These are phyloP conservation scores for Hansenula anomala DNA, from an alignment of 1,139 yeast genomes.

Conservation along the genomic window DNA sequence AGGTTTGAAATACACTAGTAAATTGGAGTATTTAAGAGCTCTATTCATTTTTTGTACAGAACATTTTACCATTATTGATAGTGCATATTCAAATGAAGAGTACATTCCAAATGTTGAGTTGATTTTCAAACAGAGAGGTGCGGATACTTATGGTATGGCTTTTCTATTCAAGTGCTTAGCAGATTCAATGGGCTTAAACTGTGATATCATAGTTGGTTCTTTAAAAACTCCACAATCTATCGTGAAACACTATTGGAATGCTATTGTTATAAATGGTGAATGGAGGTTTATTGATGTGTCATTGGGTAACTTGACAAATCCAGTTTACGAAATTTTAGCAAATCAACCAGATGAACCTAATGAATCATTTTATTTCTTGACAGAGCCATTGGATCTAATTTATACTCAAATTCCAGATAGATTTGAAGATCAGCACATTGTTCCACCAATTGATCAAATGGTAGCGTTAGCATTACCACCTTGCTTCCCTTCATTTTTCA, in stretches of 20 bases:
- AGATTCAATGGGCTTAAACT: slow-evolving; percentile 62
- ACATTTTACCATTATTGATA: slow-evolving; percentile 37
- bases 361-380: slow-evolving; percentile 63
- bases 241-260: slow-evolving; percentile 85
- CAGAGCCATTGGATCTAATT: slow-evolving; percentile 69
- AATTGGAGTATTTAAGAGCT: slow-evolving; percentile 56
- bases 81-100: slow-evolving; percentile 26
- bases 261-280: slow-evolving; percentile 67
- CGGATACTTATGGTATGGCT: slow-evolving; percentile 72
- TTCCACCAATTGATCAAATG: slow-evolving; percentile 76
- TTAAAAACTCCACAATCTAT: slow-evolving; percentile 74
- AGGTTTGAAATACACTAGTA: slow-evolving; percentile 35
- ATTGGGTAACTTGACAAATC: slow-evolving; percentile 52
- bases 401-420: slow-evolving; percentile 85
- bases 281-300: slow-evolving; percentile 76
- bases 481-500: slow-evolving; percentile 75
- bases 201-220: slow-evolving; percentile 78
- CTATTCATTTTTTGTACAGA: slow-evolving; percentile 56
- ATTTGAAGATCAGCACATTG: slow-evolving; percentile 75
- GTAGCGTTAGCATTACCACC: slow-evolving; percentile 81
- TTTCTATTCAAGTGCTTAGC: slow-evolving; percentile 72
- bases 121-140: slow-evolving; percentile 34
- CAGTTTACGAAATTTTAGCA: slow-evolving; percentile 34
- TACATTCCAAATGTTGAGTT: slow-evolving; percentile 25
- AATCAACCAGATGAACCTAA: slow-evolving; percentile 25